Base-by-base conservation (phyloP, 2,329 filamentous ascomycete genomes). In the Curvularia lunata region DNA sequence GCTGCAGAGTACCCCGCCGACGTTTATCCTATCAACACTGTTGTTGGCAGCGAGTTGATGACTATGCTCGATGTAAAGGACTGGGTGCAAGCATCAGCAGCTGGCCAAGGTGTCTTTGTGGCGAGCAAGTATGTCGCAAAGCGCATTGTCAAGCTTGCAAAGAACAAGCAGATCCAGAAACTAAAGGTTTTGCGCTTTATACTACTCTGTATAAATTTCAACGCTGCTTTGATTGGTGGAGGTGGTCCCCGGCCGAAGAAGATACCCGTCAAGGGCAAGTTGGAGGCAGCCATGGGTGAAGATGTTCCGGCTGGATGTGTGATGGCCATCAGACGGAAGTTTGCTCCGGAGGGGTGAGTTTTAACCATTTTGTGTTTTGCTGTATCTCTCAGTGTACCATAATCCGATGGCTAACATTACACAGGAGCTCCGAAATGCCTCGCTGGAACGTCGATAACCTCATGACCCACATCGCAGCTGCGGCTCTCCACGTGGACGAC, bases 401-500 rank as follows among this genome's bases (percentile, higher is more conserved):
- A 3, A 18, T 18, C 13, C 6, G 16, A 37, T 7, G 16, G 18
- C 62, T 74, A 37, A 74, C 48, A 4, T 12, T 1, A 10, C 2
- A 42, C 5, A 75, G 72, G 7, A 66, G 60, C 40, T 77, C 75
- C 21, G 82, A 85, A 58, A 85, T 94, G 78, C 84, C 86, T 54
- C 91, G 90, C 71, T 90, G 87, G 79, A 86, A 92, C 72, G 78
- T 83, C 30, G 89, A 94, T 71, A 82, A 91, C 61, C 78, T 93
- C 30, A 86, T 88, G 69, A 91, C 90, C 16, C 88, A 92, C 76
- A 86, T 90, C 68, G 89, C 87, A 67, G 89, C 85, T 1, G 82
- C 92, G 59, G 86, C 88, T 27, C 84, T 90, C 72, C 85, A 91
- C 61, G 80, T 92, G 18, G 89, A 92, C 68, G 87, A 88, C 71